Evolutionary conservation across 2,329 filamentous ascomycete genomes (phyloP).

Genomic region (Clonostachys byssicola): DNA sequence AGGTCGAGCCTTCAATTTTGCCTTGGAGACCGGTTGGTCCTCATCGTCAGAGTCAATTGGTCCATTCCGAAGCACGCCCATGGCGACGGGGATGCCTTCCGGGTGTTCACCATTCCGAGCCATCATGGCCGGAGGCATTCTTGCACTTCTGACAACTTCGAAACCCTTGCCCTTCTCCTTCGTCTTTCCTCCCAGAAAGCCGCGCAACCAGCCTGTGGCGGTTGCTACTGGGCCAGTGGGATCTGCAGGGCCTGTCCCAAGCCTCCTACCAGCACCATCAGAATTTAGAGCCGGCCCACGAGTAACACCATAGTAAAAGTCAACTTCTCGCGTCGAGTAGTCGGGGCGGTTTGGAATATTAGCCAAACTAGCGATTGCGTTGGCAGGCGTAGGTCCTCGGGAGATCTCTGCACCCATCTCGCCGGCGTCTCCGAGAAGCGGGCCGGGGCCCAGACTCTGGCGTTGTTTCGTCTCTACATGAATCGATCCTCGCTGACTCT

Average conservation of each 20-base stretch:
- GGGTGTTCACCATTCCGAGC: conserved; percentile 51
- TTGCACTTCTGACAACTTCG: conserved; percentile 86
- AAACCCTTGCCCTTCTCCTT: conserved; percentile 97
- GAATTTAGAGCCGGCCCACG: conserved; percentile 83
- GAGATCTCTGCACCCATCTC: conserved; percentile 34
- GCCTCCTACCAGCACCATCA: conserved; percentile 73
- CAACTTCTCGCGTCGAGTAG: conserved; percentile 90
- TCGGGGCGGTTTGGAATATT: conserved; percentile 64
- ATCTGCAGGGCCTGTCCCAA: conserved; percentile 92
- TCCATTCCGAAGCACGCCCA: conserved; percentile 53
- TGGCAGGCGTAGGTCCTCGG: conserved; percentile 37
- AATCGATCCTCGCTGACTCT: conserved; percentile 19
- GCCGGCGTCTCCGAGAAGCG: conserved; percentile 22
- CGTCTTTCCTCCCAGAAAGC: conserved; percentile 74
- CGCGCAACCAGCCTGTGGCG: conserved; percentile 84
- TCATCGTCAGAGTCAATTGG: conserved; percentile 64
- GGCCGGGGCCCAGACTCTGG: conserved; percentile 19
- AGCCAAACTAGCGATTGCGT: conserved; percentile 20
- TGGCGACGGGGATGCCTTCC: conserved; percentile 62
- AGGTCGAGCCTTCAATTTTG: conserved; percentile 14
- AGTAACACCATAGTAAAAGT: conserved; percentile 87
- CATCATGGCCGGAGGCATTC: conserved; percentile 74
- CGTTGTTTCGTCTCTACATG: conserved; percentile 24
- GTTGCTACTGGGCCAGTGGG: conserved; percentile 88
- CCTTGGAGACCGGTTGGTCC: conserved; percentile 19